Percentiles rank a stretch among this genome's conserved stretches.
phyloP scores from a whole-genome alignment of 2,329 filamentous ascomycete genomes.

The Chrysoporthe cubensis region DNA sequence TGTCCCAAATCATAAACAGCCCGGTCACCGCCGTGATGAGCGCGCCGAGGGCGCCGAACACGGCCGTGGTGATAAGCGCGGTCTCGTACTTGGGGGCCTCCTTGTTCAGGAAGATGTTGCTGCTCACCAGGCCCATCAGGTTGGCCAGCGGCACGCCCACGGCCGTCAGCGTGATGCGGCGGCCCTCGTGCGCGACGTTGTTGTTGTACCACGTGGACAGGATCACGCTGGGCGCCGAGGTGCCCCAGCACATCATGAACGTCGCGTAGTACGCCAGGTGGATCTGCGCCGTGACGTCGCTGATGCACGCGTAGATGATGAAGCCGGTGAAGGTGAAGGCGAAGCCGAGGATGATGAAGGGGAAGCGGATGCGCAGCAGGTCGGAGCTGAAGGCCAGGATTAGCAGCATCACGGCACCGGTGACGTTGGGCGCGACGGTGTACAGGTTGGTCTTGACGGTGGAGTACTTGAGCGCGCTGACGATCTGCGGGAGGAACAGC shows the following conservation, averaged over 20 bases:
- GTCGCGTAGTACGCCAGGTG: conserved; percentile 73
- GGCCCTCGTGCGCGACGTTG: conserved; percentile 78
- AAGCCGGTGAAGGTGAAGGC: conserved; percentile 76
- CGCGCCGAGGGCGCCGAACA: conserved; percentile 64
- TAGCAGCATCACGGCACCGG: conserved; percentile 72
- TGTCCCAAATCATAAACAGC: conserved; percentile 67
- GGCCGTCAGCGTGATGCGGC: conserved; percentile 70
- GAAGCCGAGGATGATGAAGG: conserved; percentile 76
- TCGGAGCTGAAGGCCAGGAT: conserved; percentile 75
- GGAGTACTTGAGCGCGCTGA: conserved; percentile 51
- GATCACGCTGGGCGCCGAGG: conserved; percentile 73
- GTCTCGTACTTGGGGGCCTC: conserved; percentile 68
- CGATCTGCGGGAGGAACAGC: conserved; percentile 57
- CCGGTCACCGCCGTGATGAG: conserved; percentile 60
- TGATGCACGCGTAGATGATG: conserved; percentile 69
- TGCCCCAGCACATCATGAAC: conserved; percentile 86
- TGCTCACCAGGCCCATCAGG: conserved; percentile 72
- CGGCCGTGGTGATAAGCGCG: conserved; percentile 66
- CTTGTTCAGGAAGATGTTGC: conserved; percentile 68
- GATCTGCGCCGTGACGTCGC: conserved; percentile 65
- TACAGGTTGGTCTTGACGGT: conserved; percentile 72
- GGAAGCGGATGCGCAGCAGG: conserved; percentile 65
- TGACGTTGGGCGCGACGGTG: conserved; percentile 78
- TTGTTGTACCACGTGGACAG: conserved; percentile 75
- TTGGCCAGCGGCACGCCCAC: conserved; percentile 77